Evolutionary conservation across 2,329 filamentous ascomycete species (phyloP).

Genomic region (Coniosporium tulheliwenetii): DNA sequence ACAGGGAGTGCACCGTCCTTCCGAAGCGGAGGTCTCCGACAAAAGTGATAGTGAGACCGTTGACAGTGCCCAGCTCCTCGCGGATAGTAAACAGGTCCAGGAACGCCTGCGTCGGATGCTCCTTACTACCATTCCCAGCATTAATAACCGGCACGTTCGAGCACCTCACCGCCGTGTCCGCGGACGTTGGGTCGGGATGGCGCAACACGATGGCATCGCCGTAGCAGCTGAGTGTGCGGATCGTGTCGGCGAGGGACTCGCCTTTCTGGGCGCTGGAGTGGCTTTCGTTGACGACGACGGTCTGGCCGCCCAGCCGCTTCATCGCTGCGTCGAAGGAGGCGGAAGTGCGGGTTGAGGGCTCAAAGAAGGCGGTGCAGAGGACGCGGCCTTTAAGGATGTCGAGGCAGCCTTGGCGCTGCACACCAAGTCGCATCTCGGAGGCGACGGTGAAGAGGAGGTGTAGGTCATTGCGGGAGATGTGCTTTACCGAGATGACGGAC

Average conservation of each 20-base stretch:
- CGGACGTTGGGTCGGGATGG: slow-evolving; percentile 70
- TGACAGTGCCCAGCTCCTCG: slow-evolving; percentile 90
- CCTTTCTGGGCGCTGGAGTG: slow-evolving; percentile 89
- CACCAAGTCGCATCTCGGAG: slow-evolving; percentile 91
- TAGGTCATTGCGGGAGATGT: slow-evolving; percentile 75
- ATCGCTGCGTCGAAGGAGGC: slow-evolving; percentile 95
- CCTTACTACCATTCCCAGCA: slow-evolving; percentile 85
- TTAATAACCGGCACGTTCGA: slow-evolving; percentile 90
- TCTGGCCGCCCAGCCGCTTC: slow-evolving; percentile 89
- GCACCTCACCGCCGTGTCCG: slow-evolving; percentile 71
- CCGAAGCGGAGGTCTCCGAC: slow-evolving; percentile 86
- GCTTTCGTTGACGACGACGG: slow-evolving; percentile 64
- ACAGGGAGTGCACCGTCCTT: slow-evolving; percentile 85
- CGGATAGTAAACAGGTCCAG: slow-evolving; percentile 96
- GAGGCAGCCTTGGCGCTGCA: slow-evolving; percentile 80
- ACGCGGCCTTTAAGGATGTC: slow-evolving; percentile 75
- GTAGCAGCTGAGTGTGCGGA: slow-evolving; percentile 88
- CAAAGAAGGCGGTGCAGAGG: slow-evolving; percentile 89
- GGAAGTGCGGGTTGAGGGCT: slow-evolving; percentile 91
- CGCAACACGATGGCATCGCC: slow-evolving; percentile 91
- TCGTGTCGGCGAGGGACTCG: slow-evolving; percentile 81
- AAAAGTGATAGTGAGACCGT: slow-evolving; percentile 91
- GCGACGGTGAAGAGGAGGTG: slow-evolving; percentile 92
- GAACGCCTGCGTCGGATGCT: slow-evolving; percentile 96
- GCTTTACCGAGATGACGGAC: slow-evolving; percentile 81